These are phyloP conservation scores for Pholiota conissans DNA, from an alignment of 768 basidiomycete genomes.

Conservation along the genomic window DNA sequence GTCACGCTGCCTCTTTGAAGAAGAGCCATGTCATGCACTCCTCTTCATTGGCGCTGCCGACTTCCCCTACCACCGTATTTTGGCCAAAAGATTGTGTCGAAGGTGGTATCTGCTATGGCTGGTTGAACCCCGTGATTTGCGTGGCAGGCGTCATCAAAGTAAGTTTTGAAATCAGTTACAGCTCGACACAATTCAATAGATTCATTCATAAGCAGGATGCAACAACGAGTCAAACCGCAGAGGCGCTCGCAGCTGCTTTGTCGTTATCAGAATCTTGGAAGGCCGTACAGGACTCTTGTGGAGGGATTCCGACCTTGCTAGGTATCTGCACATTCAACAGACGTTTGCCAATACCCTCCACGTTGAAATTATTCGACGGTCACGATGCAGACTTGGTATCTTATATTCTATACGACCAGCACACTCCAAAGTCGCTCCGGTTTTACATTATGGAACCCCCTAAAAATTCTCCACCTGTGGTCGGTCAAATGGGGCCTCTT, in stretches of 20 bases:
- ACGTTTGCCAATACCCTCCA: constrained; percentile 13
- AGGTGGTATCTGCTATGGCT: constrained; percentile 59
- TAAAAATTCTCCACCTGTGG: constrained; percentile 20
- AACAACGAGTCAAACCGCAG: background rate
- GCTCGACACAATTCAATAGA: background rate
- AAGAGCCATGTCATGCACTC: constrained; percentile 15
- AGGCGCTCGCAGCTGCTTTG: constrained; percentile 5
- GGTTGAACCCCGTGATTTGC: constrained; percentile 48
- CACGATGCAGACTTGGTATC: constrained; percentile 10
- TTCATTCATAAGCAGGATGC: background rate
- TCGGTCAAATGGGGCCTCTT: constrained; percentile 3
- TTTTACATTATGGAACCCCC: constrained; percentile 56
- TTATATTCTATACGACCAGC: constrained; percentile 20
- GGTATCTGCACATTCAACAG: constrained; percentile 30
- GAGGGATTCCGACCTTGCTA: constrained; percentile 33
- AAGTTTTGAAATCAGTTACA: background rate
- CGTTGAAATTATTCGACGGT: constrained; percentile 9
- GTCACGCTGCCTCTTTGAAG: too few relatives aligned
- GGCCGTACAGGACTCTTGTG: constrained; percentile 23
- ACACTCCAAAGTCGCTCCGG: constrained; percentile 45
- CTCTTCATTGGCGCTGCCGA: constrained; percentile 11
- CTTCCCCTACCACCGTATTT: constrained; percentile 41
- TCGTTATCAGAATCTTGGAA: constrained; percentile 23
- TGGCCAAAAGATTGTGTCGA: constrained; percentile 50
- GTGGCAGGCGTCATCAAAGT: constrained; percentile 50